Conservation (phyloP, 2,329 filamentous ascomycete genomes). For the Neodidymelliopsis sp. region DNA sequence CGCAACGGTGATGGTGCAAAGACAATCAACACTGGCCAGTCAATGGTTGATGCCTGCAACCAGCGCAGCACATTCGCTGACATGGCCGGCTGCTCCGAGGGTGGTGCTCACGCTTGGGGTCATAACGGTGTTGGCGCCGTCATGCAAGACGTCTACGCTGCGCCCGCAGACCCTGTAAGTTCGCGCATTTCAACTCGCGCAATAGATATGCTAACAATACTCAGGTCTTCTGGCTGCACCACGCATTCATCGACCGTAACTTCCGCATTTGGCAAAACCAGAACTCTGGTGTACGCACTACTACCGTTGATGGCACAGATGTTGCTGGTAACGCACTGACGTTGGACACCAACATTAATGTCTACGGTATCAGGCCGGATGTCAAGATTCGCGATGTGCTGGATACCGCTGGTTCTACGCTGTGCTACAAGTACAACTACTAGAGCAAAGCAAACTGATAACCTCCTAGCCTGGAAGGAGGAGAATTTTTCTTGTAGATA, state of each 20-base stretch:
- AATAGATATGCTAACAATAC: neutral
- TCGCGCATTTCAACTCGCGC: too few relatives aligned
- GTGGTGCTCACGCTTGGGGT: slow-evolving; percentile 44
- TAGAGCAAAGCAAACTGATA: too few relatives aligned
- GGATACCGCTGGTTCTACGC: slow-evolving; percentile 30
- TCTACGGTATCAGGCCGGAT: slow-evolving; percentile 37
- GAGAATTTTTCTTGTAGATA: neutral
- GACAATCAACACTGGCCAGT: slow-evolving; percentile 38
- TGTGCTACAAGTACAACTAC: slow-evolving; percentile 50
- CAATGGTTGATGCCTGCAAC: slow-evolving; percentile 43
- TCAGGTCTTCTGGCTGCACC: slow-evolving; percentile 57
- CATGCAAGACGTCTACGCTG: slow-evolving; percentile 44
- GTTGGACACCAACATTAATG: slow-evolving; percentile 37
- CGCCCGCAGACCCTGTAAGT: slow-evolving; percentile 42
- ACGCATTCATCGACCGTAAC: slow-evolving; percentile 58
- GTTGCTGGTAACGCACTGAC: slow-evolving; percentile 34
- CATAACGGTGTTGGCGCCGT: slow-evolving; percentile 48
- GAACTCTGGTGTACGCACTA: slow-evolving; percentile 29
- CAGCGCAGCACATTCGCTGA: slow-evolving; percentile 32
- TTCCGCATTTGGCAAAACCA: slow-evolving; percentile 60
- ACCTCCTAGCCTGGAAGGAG: too few relatives aligned
- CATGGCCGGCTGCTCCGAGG: slow-evolving; percentile 41
- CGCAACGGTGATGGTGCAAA: slow-evolving; percentile 36
- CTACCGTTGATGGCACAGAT: slow-evolving; percentile 52
- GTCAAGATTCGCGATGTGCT: slow-evolving; percentile 41